Base-by-base conservation (phyloP, 352 stramenopile species). In the Phytophthora podocarpi region DNA sequence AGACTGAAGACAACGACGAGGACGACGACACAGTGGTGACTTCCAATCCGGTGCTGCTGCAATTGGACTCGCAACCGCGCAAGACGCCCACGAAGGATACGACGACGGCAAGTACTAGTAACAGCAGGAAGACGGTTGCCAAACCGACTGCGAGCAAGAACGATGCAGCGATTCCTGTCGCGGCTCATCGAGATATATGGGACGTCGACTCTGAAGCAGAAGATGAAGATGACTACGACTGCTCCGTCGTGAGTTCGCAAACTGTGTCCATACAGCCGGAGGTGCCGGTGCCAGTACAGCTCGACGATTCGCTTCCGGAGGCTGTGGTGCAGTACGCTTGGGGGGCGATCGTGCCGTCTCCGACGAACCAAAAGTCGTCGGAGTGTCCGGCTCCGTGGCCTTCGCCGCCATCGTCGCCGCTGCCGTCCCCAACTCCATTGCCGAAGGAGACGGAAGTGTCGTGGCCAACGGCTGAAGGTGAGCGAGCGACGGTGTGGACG, bases 261-360 rank as follows among this genome's bases (percentile, higher is more conserved):
- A 4, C 55, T 2, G 35, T 51, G 35, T 30, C 57, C 0, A 39
- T 59, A 34, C 45, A 64, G 5, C 36, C 35, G 20, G 40, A 72
- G 20, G 15, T 72, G 30, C 37, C 51, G 16, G 45, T 59, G 1
- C 28, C 55, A 2, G 55, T n/a, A n/a, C n/a, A n/a, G n/a, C n/a
- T n/a, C n/a, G n/a, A 53, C 2, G 42, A 64, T 18, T 49, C 51
- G 34, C 63, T 70, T 20, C 67, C 67, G 27, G 58, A 72, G 40
- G 67, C 63, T 52, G 68, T 70, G 36, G 64, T 73, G 49, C 48
- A 76, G 46, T 73, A 65, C 15, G 68, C 68, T 34, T 76, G 68
- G 68, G 58, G 64, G 39, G 63, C 34, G 3, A 24, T 66, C 11
- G 58, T 76, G 47, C 47, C 45, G 16, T 73, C 63, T 23, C 68